phyloP scores from a whole-genome alignment of 2,329 filamentous ascomycete species.

The Zymoseptoria brevis region DNA sequence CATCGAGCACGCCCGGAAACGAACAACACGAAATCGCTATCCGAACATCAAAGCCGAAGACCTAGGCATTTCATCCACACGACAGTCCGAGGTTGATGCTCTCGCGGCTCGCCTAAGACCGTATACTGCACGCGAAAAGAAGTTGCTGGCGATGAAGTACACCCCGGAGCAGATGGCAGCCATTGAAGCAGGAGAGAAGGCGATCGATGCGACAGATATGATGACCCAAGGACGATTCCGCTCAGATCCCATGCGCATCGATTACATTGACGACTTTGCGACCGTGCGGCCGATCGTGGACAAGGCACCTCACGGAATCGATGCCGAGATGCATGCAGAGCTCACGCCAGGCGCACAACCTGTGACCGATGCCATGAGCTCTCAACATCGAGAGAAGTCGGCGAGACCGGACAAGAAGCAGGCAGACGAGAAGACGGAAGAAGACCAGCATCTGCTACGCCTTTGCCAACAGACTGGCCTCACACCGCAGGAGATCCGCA shows the following conservation, averaged over 20 bases:
- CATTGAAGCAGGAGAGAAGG: constrained; percentile 70
- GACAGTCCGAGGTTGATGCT: constrained; percentile 14
- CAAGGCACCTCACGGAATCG: constrained; percentile 33
- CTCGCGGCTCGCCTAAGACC: constrained; percentile 27
- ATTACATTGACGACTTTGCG: constrained; percentile 77
- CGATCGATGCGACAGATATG: constrained; percentile 67
- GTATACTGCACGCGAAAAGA: constrained; percentile 61
- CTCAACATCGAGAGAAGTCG: constrained; percentile 1
- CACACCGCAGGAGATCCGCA: constrained; percentile 38
- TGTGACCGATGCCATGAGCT: constrained; percentile 3
- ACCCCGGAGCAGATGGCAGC: constrained; percentile 73
- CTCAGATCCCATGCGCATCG: constrained; percentile 61
- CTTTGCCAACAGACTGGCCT: constrained; percentile 53
- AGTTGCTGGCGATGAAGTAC: constrained; percentile 58
- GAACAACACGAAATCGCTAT: constrained; percentile 27
- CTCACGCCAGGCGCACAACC: constrained; percentile 46
- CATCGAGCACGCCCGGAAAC: constrained; percentile 31
- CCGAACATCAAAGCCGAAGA: constrained; percentile 39
- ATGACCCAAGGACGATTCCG: constrained; percentile 64
- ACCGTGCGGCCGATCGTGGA: constrained; percentile 71
- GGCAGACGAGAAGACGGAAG: constrained; percentile 14
- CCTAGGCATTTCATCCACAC: constrained; percentile 15
- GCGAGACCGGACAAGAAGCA: constrained; percentile 33
- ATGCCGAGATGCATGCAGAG: constrained; percentile 50
- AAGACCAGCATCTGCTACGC: constrained; percentile 41